A percentile compares a stretch with the other conserved stretches of the same genome.
Conservation (phyloP, 371 early-diverging fungal genomes). For the Parasitella parasitica region DNA sequence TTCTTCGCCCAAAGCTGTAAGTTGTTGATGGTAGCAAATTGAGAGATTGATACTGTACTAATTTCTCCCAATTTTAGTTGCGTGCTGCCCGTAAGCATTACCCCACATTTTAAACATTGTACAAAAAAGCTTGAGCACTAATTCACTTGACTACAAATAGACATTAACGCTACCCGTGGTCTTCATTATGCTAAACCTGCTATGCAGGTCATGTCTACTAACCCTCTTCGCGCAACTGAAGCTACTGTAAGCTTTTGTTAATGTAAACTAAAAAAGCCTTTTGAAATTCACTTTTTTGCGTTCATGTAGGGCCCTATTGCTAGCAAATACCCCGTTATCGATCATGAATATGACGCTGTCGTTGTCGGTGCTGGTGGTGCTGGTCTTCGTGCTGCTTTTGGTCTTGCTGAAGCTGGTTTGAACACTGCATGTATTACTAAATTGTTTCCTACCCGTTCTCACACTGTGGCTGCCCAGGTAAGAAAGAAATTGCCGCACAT, state of each 20-base stretch:
- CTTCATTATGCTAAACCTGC: conserved; percentile 53
- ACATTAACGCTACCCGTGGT: conserved; percentile 20
- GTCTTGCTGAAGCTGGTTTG: conserved; percentile 95
- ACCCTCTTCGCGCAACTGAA: conserved; percentile 72
- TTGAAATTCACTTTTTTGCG: neutral
- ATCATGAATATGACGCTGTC: conserved; percentile 96
- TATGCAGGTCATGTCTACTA: conserved; percentile 68
- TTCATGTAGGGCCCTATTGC: conserved; percentile 54
- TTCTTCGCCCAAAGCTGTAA: conserved; percentile 30
- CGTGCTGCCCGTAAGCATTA: conserved; percentile 22
- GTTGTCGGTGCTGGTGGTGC: conserved; percentile 99
- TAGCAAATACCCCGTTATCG: conserved; percentile 90
- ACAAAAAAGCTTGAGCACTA: neutral
- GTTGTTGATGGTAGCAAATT: neutral
- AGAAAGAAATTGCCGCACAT: conserved; percentile 1
- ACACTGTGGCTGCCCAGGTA: conserved; percentile 97
- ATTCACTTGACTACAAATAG: neutral
- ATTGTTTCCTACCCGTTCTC: conserved; percentile 97
- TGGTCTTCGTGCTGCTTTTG: conserved; percentile 97
- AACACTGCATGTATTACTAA: conserved; percentile 98
- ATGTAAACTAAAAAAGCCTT: neutral
- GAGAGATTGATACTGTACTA: neutral
- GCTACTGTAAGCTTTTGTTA: conserved; percentile 50
- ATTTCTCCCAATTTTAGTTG: conserved; percentile 9
- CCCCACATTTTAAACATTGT: neutral